A percentile compares a stretch with the other conserved stretches of the same genome.
These are phyloP conservation scores for Heterobasidion occidentale DNA, from an alignment of 1,284 basidiomycete genomes.

Conservation along the genomic window DNA sequence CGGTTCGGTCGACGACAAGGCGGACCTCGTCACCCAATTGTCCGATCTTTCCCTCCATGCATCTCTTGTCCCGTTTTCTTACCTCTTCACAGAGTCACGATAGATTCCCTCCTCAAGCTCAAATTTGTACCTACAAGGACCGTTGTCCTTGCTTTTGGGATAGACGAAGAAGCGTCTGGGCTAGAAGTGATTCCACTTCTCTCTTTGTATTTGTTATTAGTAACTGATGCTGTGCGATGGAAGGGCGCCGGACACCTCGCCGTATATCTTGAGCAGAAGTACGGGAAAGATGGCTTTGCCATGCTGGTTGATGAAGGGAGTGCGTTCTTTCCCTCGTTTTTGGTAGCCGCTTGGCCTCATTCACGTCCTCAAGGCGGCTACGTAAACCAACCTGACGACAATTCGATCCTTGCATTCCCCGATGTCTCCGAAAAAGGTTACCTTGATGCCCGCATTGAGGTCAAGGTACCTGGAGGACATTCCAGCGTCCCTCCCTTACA, in stretches of 20 bases:
- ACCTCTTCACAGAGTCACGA: conserved; percentile 20
- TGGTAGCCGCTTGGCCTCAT: background rate
- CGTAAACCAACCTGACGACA: conserved; percentile 29
- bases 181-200: conserved; percentile 19
- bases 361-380: conserved; percentile 3
- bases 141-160: conserved; percentile 63
- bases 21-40: conserved; percentile 47
- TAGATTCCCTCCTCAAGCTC: conserved; percentile 49
- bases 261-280: conserved; percentile 38
- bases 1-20: conserved; percentile 53
- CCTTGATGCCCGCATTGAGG: conserved; percentile 42
- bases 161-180: conserved; percentile 68
- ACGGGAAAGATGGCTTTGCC: conserved; percentile 52
- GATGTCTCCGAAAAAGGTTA: conserved; percentile 66
- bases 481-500: conserved; percentile 58
- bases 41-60: background rate
- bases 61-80: background rate
- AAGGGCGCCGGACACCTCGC: conserved; percentile 50
- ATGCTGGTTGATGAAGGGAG: conserved; percentile 56
- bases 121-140: conserved; percentile 50
- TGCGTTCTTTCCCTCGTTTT: conserved; percentile 16
- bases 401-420: conserved; percentile 43
- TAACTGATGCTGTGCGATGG: background rate
- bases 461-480: conserved; percentile 59
- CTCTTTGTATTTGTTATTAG: background rate